A percentile compares a stretch with the other conserved stretches of the same genome.
phyloP scores from a whole-genome alignment of 2,329 filamentous ascomycete genomes.

The Alternaria incomplexa region DNA sequence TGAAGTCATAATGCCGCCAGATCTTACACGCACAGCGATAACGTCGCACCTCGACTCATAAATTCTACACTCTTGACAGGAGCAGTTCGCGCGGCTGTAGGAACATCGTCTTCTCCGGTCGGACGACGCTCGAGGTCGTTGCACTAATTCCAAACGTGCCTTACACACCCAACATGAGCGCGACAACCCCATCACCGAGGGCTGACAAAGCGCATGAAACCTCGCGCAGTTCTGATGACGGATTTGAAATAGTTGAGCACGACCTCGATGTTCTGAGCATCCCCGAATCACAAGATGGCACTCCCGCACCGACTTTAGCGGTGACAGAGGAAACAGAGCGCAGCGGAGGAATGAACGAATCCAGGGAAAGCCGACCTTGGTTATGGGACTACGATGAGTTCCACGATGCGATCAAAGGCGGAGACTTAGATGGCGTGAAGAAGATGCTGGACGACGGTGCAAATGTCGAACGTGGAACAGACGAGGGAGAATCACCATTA shows the following conservation, averaged over 20 bases:
- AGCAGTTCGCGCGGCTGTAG: no score
- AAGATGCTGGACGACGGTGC: constrained; percentile 12
- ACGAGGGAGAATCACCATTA: constrained; percentile 17
- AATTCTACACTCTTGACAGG: neutral
- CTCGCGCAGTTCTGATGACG: neutral
- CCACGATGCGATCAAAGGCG: constrained; percentile 8
- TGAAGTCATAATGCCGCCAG: neutral
- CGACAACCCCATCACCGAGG: neutral
- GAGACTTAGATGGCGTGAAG: constrained; percentile 11
- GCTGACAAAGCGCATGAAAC: neutral
- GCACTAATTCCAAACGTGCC: neutral
- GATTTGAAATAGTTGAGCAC: neutral
- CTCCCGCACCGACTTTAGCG: no score
- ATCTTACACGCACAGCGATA: neutral
- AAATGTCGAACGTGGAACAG: constrained; percentile 9
- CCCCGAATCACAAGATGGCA: neutral
- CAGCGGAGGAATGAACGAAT: neutral
- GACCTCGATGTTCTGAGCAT: neutral
- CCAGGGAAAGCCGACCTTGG: neutral
- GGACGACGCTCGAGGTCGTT: neutral
- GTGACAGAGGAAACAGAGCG: neutral
- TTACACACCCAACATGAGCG: neutral
- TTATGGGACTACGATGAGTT: neutral
- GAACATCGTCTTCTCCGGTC: neutral
- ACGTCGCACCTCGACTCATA: neutral